Evolutionary conservation across 1,139 yeast genomes (phyloP), one percentile per base, ranked within the genome.

Genomic region (Geotrichum phurueaensis): DNA sequence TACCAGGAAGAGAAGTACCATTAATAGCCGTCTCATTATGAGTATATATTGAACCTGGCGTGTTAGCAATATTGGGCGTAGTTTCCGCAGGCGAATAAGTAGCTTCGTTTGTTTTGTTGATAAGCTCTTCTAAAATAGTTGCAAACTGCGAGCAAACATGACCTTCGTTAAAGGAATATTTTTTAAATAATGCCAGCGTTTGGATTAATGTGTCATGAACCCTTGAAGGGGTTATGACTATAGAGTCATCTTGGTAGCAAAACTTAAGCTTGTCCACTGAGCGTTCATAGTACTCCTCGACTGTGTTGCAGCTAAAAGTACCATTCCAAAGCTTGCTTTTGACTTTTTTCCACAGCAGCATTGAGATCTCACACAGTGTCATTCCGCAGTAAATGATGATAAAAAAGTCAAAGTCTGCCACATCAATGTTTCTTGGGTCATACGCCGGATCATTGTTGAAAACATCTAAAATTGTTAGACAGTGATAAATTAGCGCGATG

Each of bases 211-310:
- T n/a, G 18, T 54, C 53, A 22, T 48, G 54, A 3, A 58, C 60
- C 27, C 45, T 49, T 7, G 7, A 18, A 13, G 60, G 60, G 5
- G 60, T 58, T 33, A 58, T 53, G n/a, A 18, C n/a, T n/a, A 58
- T 58, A 13, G 51, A 39, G 5, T 58, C 58, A 31, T 54, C 54
- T 18, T 58, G 60, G 31, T 58, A 58, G 51, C 55, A 43, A 43
- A 36, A 48, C 4, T 54, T 29, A 9, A 58, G 51, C 36, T 58
- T 58, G 36, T 48, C 55, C 18, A 58, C 60, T 7, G 60, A 54
- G 22, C 58, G 53, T 31, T 58, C 54, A 50, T 58, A 58, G 29
- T 58, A 58, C 54, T 58, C 60, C n/a, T 58, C 60, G 7, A 58
- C 58, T n/a, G 55, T 48, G 13, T n/a, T 50, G 39, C 60, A 58